Base-by-base conservation (phyloP, 805 yeast species). In the Cyberlindnera sargentensis region DNA sequence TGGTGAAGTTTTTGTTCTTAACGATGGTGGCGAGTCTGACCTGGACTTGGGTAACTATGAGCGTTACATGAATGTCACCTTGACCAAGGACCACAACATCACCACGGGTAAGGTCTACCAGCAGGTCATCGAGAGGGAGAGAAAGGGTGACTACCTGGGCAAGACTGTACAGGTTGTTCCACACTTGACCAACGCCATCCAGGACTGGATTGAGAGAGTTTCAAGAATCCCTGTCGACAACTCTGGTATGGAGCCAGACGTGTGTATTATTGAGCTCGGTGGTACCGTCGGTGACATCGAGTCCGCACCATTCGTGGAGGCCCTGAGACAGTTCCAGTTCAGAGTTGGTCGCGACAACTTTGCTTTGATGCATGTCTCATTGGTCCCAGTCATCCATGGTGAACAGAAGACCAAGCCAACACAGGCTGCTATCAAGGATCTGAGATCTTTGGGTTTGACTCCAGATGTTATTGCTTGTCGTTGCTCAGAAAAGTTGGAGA, bases 141-240 rank as follows among this genome's bases (percentile, higher is more conserved):
- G 99, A 70, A 86, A 79, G 49, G 99, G 99, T 61, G 98, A 91
- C 66, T 93, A 93, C 61, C 74, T 93, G 60, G 99, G 99, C 57
- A 93, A 93, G 63, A 93, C 99, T n/a, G 99, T 93, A 40, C 99
- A 93, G 71, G 95, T 93, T 55, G 99, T 93, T 56, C 99, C 99
- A 36, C 99, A 93, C 65, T 76, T 93, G 54, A 93, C 99, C 51
- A 86, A 84, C 56, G 97, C 96, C 28, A 93, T 93, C 61, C 99
- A 93, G 71, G 96, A 90, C 52, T 93, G 99, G 99, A 84, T 93
- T 55, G 98, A 93, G 72, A 75, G 85, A 48, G 98, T 93, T 39
- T 77, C 97, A 36, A 78, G 73, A 53, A 75, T 91, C 46, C 97
- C 99, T 15, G 99, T 93, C 47, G 99, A 93, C 64, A 76, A 73